Base-by-base conservation (phyloP, 805 yeast genomes). In the Komagataella populi region DNA sequence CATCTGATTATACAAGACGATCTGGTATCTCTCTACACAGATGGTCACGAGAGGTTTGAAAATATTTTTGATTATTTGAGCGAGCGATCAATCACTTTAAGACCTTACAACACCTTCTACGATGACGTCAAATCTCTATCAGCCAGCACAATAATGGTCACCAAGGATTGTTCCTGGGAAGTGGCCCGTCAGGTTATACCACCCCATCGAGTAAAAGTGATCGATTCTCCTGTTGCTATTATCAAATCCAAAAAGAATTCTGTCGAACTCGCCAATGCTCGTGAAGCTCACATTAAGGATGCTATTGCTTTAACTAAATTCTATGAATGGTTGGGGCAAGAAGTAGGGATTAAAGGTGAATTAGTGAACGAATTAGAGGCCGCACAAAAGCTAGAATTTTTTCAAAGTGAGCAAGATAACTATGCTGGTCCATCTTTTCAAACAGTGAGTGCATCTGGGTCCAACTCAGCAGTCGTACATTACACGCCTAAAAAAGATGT, bases 321-420 rank as follows among this genome's bases (percentile, higher is more conserved):
- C 56, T 76, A 86, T 54, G 77, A 96, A 0, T 93, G 98, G 97
- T 68, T 91, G 23, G 87, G 88, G 56, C 68, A 77, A 49, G 74
- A 78, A 55, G 62, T 87, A 36, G 61, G 63, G 2, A 69, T 64
- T 23, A 59, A 64, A 52, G 61, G 64, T 18, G 74, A 66, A 49
- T 61, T 65, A 50, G 66, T 80, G 22, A 78, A 77, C 55, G 91
- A 85, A 65, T 65, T 77, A 44, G 74, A 75, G 54, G 88, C 82
- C 17, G 77, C 74, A 39, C 63, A 67, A 30, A 80, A 79, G 60
- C 74, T 76, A 12, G 72, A 75, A 59, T 71, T 65, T 60, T 78
- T 62, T 54, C 69, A 73, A 55, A 68, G 58, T 67, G 70, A 60
- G 58, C 66, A 44, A 59, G 59, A 49, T 60, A 69, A 81, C 55